A percentile compares a stretch with the other conserved stretches of the same genome.
These are phyloP conservation scores for Scolecobasidium constrictum DNA, from an alignment of 2,329 filamentous ascomycete species.

Conservation along the genomic window DNA sequence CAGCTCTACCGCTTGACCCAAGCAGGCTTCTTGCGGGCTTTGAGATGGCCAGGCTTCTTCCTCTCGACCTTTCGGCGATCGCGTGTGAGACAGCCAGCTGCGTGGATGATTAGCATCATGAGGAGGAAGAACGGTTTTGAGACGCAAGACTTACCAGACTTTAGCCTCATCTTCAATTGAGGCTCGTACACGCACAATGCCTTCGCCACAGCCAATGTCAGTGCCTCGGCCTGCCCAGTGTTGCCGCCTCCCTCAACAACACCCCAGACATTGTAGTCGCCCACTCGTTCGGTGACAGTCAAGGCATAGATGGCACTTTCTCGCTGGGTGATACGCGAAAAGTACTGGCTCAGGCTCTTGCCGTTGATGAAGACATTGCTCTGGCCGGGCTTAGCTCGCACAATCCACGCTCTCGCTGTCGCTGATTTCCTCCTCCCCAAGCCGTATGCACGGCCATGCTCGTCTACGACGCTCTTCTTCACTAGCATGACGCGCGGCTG, in stretches of 20 bases:
- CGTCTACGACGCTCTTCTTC: conserved; percentile 58
- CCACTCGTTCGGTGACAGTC: conserved; percentile 67
- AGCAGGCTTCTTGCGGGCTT: conserved; percentile 94
- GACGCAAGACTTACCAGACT: conserved; percentile 60
- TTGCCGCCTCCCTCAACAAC: conserved; percentile 75
- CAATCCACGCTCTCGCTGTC: conserved; percentile 71
- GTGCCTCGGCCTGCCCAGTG: conserved; percentile 90
- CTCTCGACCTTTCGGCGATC: conserved; percentile 89
- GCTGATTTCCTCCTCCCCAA: conserved; percentile 83
- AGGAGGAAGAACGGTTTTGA: not conserved
- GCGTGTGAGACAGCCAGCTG: conserved; percentile 86
- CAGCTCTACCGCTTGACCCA: conserved; percentile 73
- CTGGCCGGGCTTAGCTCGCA: conserved; percentile 60
- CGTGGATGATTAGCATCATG: conserved; percentile 7
- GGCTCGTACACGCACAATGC: conserved; percentile 87
- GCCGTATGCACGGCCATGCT: conserved; percentile 65
- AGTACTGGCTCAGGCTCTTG: conserved; percentile 69
- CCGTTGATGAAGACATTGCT: conserved; percentile 88
- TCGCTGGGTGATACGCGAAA: conserved; percentile 81
- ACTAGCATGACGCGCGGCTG: conserved; percentile 57
- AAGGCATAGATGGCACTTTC: conserved; percentile 91
- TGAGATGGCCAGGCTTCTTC: conserved; percentile 93
- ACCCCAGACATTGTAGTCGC: conserved; percentile 97
- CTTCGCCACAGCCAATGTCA: conserved; percentile 82
- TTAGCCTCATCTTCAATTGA: conserved; percentile 72